These are phyloP conservation scores for Clonostachys rosea DNA, from an alignment of 2,329 filamentous ascomycete species.

Conservation along the genomic window DNA sequence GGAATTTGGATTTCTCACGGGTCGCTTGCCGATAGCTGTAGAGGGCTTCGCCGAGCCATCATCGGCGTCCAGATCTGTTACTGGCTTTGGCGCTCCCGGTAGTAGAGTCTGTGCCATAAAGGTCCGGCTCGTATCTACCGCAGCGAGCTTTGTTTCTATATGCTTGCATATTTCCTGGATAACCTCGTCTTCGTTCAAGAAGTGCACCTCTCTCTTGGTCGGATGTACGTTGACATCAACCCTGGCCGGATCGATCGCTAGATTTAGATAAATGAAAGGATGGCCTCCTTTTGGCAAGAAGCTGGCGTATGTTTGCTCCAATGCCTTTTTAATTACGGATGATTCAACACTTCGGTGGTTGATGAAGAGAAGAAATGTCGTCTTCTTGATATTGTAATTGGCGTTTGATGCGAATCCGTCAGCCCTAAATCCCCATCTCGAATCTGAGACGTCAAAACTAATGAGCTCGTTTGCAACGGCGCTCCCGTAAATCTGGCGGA, in stretches of 20 bases:
- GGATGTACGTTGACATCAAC: conserved; percentile 98
- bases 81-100: conserved; percentile 47
- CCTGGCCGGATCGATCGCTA: conserved; percentile 86
- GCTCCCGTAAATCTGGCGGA: conserved; percentile 84
- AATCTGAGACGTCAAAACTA: conserved; percentile 66
- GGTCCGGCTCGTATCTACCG: conserved; percentile 88
- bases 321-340: conserved; percentile 75
- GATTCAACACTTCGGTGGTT: conserved; percentile 95
- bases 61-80: conserved; percentile 15
- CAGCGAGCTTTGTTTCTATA: conserved; percentile 72
- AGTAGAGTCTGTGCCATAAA: conserved; percentile 93
- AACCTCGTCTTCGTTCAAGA: conserved; percentile 96
- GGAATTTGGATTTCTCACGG: conserved; percentile 56
- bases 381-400: conserved; percentile 91
- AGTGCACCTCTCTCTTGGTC: conserved; percentile 95
- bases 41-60: conserved; percentile 22
- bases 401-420: conserved; percentile 83
- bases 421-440: conserved; percentile 79
- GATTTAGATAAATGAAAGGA: conserved; percentile 86
- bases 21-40: conserved; percentile 26
- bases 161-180: conserved; percentile 79
- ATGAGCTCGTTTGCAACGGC: conserved; percentile 85
- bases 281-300: conserved; percentile 93
- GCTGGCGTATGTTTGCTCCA: conserved; percentile 83
- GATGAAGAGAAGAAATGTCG: conserved; percentile 85